Evolutionary conservation across 805 yeast genomes (phyloP).

Genomic region (Kluyveromyces wickerhamii): DNA sequence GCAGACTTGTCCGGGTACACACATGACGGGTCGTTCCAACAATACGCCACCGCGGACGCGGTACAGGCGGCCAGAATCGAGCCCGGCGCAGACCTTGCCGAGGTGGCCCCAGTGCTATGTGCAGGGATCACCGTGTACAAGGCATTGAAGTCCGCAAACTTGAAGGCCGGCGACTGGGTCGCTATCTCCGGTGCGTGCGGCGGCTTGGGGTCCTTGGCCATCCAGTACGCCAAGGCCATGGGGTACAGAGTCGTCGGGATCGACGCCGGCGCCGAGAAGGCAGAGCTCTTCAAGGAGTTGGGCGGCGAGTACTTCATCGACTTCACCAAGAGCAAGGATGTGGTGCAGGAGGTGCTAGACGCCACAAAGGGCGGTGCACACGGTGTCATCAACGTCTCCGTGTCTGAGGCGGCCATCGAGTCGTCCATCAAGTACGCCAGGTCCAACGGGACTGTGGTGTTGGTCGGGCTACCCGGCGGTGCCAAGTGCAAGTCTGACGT

Average conservation of each 20-base stretch:
- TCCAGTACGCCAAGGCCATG: conserved; percentile 73
- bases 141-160: conserved; percentile 73
- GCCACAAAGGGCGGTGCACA: conserved; percentile 70
- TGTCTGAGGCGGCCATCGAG: conserved; percentile 57
- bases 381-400: conserved; percentile 70
- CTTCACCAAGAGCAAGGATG: conserved; percentile 46
- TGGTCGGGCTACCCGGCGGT: conserved; percentile 74
- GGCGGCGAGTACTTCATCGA: conserved; percentile 63
- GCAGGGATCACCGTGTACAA: conserved; percentile 91
- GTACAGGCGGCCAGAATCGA: conserved; percentile 80
- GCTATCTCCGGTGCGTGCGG: conserved; percentile 76
- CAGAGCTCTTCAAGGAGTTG: conserved; percentile 41
- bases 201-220: conserved; percentile 67
- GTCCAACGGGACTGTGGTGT: conserved; percentile 61
- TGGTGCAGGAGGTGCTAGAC: conserved; percentile 45
- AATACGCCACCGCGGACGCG: conserved; percentile 84
- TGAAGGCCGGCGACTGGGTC: conserved; percentile 66
- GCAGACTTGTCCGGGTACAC: conserved; percentile 81
- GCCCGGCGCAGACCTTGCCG: conserved; percentile 63
- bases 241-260: conserved; percentile 65
- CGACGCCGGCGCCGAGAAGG: conserved; percentile 64
- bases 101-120: conserved; percentile 74
- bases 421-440: conserved; percentile 54
- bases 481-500: conserved; percentile 66
- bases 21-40: conserved; percentile 87